phyloP scores from a whole-genome alignment of 2,329 filamentous ascomycete genomes.

The Metarhizium brunneum region DNA sequence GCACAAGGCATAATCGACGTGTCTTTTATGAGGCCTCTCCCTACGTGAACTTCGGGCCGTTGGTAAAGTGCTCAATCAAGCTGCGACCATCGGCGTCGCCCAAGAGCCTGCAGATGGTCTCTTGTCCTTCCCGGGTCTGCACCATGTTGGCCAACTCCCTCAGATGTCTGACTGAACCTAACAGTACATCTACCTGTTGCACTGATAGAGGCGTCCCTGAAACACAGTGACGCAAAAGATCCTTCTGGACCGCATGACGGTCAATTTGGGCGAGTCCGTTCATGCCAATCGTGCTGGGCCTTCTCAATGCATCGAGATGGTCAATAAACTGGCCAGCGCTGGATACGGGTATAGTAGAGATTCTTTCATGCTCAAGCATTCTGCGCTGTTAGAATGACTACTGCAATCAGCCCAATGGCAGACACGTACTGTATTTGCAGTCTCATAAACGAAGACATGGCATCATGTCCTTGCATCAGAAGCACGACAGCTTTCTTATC shows the following conservation, averaged over 20 bases:
- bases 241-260: background rate
- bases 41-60: conserved; percentile 9
- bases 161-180: conserved; percentile 17
- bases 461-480: conserved; percentile 24
- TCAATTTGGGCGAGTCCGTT: background rate
- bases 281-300: conserved; percentile 11
- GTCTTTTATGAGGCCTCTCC: background rate
- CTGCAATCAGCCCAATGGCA: background rate
- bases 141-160: conserved; percentile 16
- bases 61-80: conserved; percentile 20
- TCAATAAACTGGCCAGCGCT: conserved; percentile 23
- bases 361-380: conserved; percentile 20
- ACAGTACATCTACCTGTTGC: conserved; percentile 17
- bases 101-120: conserved; percentile 16
- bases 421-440: conserved; percentile 34
- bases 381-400: conserved; percentile 13
- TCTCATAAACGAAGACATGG: conserved; percentile 26
- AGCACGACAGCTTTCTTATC: conserved; percentile 34
- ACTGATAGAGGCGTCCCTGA: conserved; percentile 17
- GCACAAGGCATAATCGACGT: background rate
- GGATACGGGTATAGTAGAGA: conserved; percentile 35
- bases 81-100: conserved; percentile 19
- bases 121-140: conserved; percentile 10
- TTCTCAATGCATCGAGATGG: conserved; percentile 28
- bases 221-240: conserved; percentile 14